phyloP scores from a whole-genome alignment of 1,284 basidiomycete species.

The Boletus semigastroideus region DNA sequence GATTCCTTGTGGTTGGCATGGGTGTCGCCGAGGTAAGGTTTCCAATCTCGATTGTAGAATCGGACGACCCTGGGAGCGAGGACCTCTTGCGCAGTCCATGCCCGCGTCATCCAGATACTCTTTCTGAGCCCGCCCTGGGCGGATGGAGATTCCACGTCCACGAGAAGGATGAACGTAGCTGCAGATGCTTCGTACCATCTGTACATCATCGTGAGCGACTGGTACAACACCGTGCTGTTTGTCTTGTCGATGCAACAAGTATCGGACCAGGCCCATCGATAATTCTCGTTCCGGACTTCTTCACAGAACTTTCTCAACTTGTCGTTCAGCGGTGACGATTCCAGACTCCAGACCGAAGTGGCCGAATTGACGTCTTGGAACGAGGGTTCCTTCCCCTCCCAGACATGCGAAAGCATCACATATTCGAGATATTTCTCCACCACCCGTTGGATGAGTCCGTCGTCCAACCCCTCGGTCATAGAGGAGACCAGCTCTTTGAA shows the following conservation, averaged over 20 bases:
- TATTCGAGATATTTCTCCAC: not conserved
- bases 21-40: not conserved
- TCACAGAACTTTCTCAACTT: slow-evolving; percentile 3
- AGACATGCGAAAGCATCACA: slow-evolving; percentile 7
- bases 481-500: slow-evolving; percentile 3
- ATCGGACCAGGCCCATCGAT: not conserved
- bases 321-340: not conserved
- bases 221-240: slow-evolving; percentile 2
- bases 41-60: not conserved
- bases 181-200: not conserved
- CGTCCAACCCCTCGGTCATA: slow-evolving; percentile 6
- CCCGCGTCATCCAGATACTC: not conserved
- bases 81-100: not conserved
- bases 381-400: slow-evolving; percentile 3
- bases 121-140: not conserved
- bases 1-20: not conserved
- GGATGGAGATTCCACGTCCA: not conserved
- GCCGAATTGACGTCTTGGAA: not conserved
- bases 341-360: not conserved
- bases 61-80: slow-evolving; percentile 3
- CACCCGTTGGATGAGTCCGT: not conserved
- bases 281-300: not conserved
- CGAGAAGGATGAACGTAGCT: not conserved
- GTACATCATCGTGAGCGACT: not conserved
- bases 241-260: not conserved